Percentiles rank a stretch among this genome's conserved stretches.
Conservation (phyloP, 169 alveolate species). For the Miamiensis avidus region DNA sequence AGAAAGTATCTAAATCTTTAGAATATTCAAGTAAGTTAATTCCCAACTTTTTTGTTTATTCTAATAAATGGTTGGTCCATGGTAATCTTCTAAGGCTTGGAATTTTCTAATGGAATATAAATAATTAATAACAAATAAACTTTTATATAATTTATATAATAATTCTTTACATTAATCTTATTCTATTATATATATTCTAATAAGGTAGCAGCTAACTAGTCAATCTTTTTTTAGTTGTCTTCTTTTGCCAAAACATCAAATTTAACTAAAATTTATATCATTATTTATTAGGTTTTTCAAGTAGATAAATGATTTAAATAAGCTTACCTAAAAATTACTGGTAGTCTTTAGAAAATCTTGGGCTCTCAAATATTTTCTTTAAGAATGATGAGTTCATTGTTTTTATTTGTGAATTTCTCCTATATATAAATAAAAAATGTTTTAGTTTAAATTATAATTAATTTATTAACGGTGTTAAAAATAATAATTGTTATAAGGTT, state of each 20-base stretch:
- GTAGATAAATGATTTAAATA: too few relatives aligned
- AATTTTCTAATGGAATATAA: neutral
- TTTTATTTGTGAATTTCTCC: slow-evolving; percentile 14
- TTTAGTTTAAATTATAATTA: too few relatives aligned
- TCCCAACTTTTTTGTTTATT: neutral
- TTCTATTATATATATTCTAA: too few relatives aligned
- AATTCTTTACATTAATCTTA: neutral
- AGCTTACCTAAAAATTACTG: slow-evolving; percentile 13
- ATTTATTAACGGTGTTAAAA: too few relatives aligned
- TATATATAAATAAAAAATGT: too few relatives aligned
- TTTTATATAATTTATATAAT: too few relatives aligned
- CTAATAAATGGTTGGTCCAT: neutral
- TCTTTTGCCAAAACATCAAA: neutral
- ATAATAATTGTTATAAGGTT: too few relatives aligned
- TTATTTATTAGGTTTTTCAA: too few relatives aligned
- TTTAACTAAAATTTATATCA: neutral
- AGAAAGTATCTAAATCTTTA: neutral
- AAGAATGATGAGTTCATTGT: slow-evolving; percentile 19
- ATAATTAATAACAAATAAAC: too few relatives aligned
- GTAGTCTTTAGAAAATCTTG: slow-evolving; percentile 2
- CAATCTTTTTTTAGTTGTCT: neutral
- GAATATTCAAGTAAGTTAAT: neutral
- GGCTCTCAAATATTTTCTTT: slow-evolving; percentile 19
- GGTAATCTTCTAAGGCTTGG: neutral
- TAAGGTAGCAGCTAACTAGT: neutral